Percentiles rank a stretch among this genome's conserved stretches.
phyloP scores from a whole-genome alignment of 495 filamentous ascomycete genomes.

The Recurvomyces mirabilis region DNA sequence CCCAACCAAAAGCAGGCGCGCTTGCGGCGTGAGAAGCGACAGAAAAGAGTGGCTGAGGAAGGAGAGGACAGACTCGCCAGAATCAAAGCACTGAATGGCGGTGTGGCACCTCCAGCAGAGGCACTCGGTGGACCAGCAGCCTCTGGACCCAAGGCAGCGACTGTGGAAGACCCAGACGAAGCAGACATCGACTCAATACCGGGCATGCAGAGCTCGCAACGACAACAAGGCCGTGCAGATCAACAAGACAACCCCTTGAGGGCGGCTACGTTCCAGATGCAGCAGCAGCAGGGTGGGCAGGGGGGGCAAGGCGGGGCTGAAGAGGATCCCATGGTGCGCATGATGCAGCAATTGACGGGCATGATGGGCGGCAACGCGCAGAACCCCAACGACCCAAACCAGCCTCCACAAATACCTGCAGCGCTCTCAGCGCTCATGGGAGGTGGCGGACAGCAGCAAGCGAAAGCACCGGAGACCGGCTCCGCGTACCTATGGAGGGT shows the following conservation, averaged over 20 bases:
- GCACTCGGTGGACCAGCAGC: conserved; percentile 18
- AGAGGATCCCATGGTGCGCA: conserved; percentile 48
- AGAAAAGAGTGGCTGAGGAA: conserved; percentile 79
- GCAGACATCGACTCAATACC: conserved; percentile 55
- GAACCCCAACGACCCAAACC: conserved; percentile 21
- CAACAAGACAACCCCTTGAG: conserved; percentile 11
- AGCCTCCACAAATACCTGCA: conserved; percentile 21
- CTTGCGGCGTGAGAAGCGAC: conserved; percentile 75
- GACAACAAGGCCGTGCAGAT: not conserved
- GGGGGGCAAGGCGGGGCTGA: conserved; percentile 7
- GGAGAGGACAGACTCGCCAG: conserved; percentile 69
- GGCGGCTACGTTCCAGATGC: conserved; percentile 23
- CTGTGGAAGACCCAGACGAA: conserved; percentile 54
- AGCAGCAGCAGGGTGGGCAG: conserved; percentile 22
- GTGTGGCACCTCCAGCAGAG: conserved; percentile 25
- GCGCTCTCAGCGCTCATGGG: conserved; percentile 12
- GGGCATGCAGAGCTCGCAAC: conserved; percentile 22
- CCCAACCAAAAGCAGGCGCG: conserved; percentile 61
- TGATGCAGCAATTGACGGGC: conserved; percentile 50
- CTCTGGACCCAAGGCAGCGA: not conserved
- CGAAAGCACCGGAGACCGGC: conserved; percentile 33
- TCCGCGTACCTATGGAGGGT: conserved; percentile 59
- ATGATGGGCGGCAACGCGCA: conserved; percentile 32
- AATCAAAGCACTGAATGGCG: conserved; percentile 69
- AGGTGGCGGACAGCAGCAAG: conserved; percentile 10